Evolutionary conservation across 805 yeast species (phyloP).

Genomic region (Ogataea haglerorum): DNA sequence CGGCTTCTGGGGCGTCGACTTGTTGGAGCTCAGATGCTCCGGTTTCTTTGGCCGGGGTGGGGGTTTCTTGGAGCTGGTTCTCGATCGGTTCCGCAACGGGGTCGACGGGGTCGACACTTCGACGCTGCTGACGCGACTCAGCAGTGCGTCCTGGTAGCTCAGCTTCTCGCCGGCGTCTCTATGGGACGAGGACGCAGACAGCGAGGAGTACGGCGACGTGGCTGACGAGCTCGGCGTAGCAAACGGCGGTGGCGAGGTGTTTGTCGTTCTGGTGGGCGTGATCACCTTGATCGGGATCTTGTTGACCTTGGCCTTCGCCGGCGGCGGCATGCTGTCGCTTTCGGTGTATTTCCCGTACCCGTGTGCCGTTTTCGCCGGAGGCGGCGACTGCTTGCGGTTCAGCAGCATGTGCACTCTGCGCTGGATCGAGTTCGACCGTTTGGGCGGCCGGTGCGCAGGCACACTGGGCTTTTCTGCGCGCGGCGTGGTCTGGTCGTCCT

Average conservation of each 20-base stretch:
- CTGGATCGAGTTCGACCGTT: conserved; percentile 43
- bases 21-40: conserved; percentile 41
- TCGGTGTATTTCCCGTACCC: conserved; percentile 82
- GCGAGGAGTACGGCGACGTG: conserved; percentile 11
- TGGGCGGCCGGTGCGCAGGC: conserved; percentile 27
- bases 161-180: conserved; percentile 7
- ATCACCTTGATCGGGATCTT: conserved; percentile 19
- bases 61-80: conserved; percentile 20
- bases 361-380: conserved; percentile 58
- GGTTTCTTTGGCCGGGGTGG: conserved; percentile 71
- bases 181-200: conserved; percentile 10
- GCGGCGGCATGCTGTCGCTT: conserved; percentile 19
- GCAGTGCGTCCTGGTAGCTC: conserved; percentile 8
- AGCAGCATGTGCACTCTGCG: conserved; percentile 51
- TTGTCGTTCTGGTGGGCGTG: conserved; percentile 9
- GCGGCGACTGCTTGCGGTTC: conserved; percentile 41
- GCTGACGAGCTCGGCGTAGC: conserved; percentile 15
- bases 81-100: conserved; percentile 5
- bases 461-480: conserved; percentile 14
- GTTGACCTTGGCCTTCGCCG: conserved; percentile 13
- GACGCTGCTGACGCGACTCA: conserved; percentile 10
- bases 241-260: conserved; percentile 24
- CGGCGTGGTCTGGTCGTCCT: conserved; percentile 7
- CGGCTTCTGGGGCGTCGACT: conserved; percentile 10
- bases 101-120: conserved; percentile 12